Evolutionary conservation across 2,329 filamentous ascomycete species (phyloP).

Genomic region (Lecanicillium sp.): DNA sequence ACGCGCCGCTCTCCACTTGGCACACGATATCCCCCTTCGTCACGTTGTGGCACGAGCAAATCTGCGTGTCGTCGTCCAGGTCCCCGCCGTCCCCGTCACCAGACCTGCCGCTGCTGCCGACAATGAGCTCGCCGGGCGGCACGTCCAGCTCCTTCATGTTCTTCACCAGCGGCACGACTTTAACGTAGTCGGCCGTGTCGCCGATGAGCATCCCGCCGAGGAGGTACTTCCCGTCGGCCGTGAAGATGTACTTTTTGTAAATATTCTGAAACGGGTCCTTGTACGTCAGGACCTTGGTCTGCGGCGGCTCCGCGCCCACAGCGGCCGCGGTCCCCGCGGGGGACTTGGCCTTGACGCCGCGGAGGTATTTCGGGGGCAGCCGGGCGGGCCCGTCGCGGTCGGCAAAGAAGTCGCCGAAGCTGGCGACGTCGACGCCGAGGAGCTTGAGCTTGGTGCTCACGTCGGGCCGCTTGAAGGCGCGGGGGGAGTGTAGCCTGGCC

Average conservation of each 20-base stretch:
- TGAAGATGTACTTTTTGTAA: slow-evolving; percentile 94
- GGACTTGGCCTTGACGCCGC: slow-evolving; percentile 6
- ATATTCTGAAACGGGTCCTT: slow-evolving; percentile 82
- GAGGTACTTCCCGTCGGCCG: slow-evolving; percentile 80
- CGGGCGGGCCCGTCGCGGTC: slow-evolving; percentile 75
- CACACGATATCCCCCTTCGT: slow-evolving; percentile 74
- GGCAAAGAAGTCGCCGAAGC: slow-evolving; percentile 90
- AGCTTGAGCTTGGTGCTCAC: slow-evolving; percentile 89
- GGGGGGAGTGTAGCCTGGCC: slow-evolving; percentile 62
- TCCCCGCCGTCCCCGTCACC: slow-evolving; percentile 72
- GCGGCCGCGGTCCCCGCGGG: slow-evolving; percentile 26
- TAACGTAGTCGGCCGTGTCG: slow-evolving; percentile 85
- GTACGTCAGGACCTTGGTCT: slow-evolving; percentile 79
- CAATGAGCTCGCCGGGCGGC: slow-evolving; percentile 74
- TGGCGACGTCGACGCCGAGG: slow-evolving; percentile 83
- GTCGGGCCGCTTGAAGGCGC: slow-evolving; percentile 74
- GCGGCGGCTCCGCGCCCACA: too few species aligned
- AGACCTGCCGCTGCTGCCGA: slow-evolving; percentile 64
- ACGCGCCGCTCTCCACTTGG: slow-evolving; percentile 68
- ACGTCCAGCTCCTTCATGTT: slow-evolving; percentile 72
- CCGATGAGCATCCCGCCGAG: slow-evolving; percentile 98
- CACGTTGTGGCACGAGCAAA: slow-evolving; percentile 92
- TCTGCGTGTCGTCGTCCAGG: slow-evolving; percentile 76
- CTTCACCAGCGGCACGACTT: slow-evolving; percentile 81
- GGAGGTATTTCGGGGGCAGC: slow-evolving; percentile 52